A percentile compares a stretch with the other conserved stretches of the same genome.
phyloP scores from a whole-genome alignment of 2,329 filamentous ascomycete genomes.

The Ascochyta clinopodiicola region DNA sequence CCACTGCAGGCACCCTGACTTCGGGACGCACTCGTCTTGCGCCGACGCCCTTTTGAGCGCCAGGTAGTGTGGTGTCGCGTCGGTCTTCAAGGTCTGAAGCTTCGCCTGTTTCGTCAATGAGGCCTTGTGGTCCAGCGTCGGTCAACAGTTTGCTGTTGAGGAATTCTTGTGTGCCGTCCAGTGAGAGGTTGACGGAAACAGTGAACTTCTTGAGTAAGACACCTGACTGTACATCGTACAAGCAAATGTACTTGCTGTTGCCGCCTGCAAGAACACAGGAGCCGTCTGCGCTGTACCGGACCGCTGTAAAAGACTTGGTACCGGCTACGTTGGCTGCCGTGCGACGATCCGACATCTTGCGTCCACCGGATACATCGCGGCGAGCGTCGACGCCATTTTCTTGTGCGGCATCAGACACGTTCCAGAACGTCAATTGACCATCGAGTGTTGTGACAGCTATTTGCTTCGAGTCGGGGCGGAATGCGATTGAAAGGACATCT shows the following conservation, averaged over 20 bases:
- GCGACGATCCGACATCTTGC: slow-evolving; percentile 83
- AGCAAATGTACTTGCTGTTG: slow-evolving; percentile 97
- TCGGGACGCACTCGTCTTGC: slow-evolving; percentile 80
- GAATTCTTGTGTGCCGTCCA: slow-evolving; percentile 96
- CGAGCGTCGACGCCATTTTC: slow-evolving; percentile 85
- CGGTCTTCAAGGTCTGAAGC: slow-evolving; percentile 88
- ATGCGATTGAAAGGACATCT: slow-evolving; percentile 84
- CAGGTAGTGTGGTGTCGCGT: slow-evolving; percentile 79
- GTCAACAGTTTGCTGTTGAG: slow-evolving; percentile 91
- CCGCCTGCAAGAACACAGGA: slow-evolving; percentile 88
- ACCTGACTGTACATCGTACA: slow-evolving; percentile 94
- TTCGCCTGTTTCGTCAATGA: slow-evolving; percentile 89
- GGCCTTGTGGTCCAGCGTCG: slow-evolving; percentile 81
- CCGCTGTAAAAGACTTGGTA: slow-evolving; percentile 87
- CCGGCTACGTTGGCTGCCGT: slow-evolving; percentile 90
- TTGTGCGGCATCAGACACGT: slow-evolving; percentile 84
- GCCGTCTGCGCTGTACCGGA: slow-evolving; percentile 91
- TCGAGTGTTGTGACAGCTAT: slow-evolving; percentile 91
- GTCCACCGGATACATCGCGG: slow-evolving; percentile 89
- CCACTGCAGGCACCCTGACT: slow-evolving; percentile 82
- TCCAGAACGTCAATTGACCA: slow-evolving; percentile 95
- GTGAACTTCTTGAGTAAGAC: slow-evolving; percentile 94
- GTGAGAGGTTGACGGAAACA: slow-evolving; percentile 90
- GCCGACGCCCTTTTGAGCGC: slow-evolving; percentile 85
- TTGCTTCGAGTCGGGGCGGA: slow-evolving; percentile 89